Conservation (phyloP, 768 basidiomycete genomes). For the Russula lepida region DNA sequence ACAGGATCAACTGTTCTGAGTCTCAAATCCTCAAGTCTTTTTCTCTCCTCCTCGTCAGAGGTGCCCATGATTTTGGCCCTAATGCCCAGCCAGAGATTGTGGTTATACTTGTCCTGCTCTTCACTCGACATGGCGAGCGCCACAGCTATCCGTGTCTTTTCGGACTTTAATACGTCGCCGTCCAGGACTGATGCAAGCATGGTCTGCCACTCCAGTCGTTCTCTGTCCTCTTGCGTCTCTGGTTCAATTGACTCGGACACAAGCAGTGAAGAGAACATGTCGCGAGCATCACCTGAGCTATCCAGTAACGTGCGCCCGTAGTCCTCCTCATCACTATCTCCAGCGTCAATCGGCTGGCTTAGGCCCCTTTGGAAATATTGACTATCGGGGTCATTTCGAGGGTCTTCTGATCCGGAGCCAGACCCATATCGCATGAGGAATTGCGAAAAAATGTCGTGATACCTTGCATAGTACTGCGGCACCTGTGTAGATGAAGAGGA, state of each 20-base stretch:
- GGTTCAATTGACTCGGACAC: conserved; percentile 61
- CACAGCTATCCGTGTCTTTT: conserved; percentile 86
- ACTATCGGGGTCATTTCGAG: conserved; percentile 72
- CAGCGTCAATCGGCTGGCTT: conserved; percentile 58
- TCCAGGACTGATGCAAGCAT: conserved; percentile 89
- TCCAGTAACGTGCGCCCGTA: conserved; percentile 36
- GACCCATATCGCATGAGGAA: conserved; percentile 72
- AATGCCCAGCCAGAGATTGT: conserved; percentile 83
- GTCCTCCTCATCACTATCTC: conserved; percentile 73
- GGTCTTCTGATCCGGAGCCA: conserved; percentile 51
- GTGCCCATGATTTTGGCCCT: conserved; percentile 78
- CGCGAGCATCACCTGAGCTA: conserved; percentile 38
- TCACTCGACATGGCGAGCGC: conserved; percentile 63
- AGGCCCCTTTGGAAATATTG: conserved; percentile 72
- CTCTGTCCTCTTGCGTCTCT: conserved; percentile 63
- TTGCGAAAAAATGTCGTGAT: conserved; percentile 67
- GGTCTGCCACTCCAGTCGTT: conserved; percentile 91
- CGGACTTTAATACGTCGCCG: conserved; percentile 91
- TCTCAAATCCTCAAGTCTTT: conserved; percentile 74
- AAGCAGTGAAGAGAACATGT: conserved; percentile 44
- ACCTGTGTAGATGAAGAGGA: conserved; percentile 26
- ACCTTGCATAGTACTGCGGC: conserved; percentile 30
- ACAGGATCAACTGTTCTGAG: conserved; percentile 72
- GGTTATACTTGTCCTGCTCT: conserved; percentile 56
- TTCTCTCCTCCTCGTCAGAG: conserved; percentile 74